These are phyloP conservation scores for Omphalotus guepiniiformis DNA, from an alignment of 768 basidiomycete genomes.

Conservation along the genomic window DNA sequence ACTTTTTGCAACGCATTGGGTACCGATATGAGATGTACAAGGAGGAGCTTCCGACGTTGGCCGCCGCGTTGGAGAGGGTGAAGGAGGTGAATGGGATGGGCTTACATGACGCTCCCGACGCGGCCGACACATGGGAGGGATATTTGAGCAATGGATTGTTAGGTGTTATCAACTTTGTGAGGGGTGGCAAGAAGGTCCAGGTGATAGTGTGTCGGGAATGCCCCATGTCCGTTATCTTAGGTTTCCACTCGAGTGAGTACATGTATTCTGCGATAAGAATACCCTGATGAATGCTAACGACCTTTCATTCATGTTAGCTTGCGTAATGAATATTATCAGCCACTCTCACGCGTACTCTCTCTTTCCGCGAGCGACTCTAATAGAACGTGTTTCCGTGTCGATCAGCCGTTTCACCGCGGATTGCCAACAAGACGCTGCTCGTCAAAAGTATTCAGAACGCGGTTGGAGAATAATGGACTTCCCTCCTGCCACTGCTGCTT, in stretches of 20 bases:
- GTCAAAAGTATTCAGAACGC: constrained; percentile 31
- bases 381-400: constrained; percentile 11
- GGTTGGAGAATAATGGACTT: constrained; percentile 30
- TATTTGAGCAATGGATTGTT: no score
- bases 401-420: constrained; percentile 14
- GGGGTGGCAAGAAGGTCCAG: constrained; percentile 30
- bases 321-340: constrained; percentile 42
- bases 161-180: constrained; percentile 29
- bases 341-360: constrained; percentile 35
- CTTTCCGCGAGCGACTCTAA: constrained; percentile 38
- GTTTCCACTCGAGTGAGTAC: constrained; percentile 47
- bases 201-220: constrained; percentile 30
- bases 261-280: neutral
- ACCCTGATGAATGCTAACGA: neutral
- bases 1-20: constrained; percentile 29
- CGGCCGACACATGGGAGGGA: no score
- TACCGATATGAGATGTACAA: no score
- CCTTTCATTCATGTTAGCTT: constrained; percentile 28
- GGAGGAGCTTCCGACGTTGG: no score
- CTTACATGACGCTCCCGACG: no score
- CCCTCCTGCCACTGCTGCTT: neutral
- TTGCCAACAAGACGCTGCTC: constrained; percentile 6
- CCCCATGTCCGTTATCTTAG: constrained; percentile 33
- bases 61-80: no score
- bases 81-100: no score